Conservation (phyloP, 164 flowering plant species). For the Liriodendron chinense region DNA sequence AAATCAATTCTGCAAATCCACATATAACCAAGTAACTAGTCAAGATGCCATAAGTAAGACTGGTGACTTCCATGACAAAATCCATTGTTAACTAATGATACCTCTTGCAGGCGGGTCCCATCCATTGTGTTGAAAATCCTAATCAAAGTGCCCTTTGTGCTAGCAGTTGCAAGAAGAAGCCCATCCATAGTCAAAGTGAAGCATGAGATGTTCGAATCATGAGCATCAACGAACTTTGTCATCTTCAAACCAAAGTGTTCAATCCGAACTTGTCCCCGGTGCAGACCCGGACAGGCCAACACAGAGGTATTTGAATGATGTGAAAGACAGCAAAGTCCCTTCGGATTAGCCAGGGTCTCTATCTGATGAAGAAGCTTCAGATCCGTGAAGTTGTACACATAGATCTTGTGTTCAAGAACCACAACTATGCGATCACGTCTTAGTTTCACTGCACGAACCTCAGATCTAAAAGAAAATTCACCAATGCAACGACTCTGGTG, state of each 20-base stretch:
- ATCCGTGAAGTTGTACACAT: slow-evolving; percentile 50
- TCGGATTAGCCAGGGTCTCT: slow-evolving; percentile 49
- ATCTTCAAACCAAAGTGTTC: slow-evolving; percentile 56
- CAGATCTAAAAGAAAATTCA: slow-evolving; percentile 53
- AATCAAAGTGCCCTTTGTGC: slow-evolving; percentile 53
- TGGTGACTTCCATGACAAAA: not conserved
- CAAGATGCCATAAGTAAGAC: not conserved
- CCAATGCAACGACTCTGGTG: slow-evolving; percentile 57
- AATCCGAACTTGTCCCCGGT: slow-evolving; percentile 47
- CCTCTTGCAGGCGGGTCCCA: slow-evolving; percentile 64
- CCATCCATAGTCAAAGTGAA: slow-evolving; percentile 56
- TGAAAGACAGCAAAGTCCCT: slow-evolving; percentile 58
- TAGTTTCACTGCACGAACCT: slow-evolving; percentile 52
- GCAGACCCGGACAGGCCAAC: slow-evolving; percentile 54
- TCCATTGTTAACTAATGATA: slow-evolving; percentile 13
- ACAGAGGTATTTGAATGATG: slow-evolving; percentile 49
- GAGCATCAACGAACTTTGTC: slow-evolving; percentile 48
- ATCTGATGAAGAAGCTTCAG: slow-evolving; percentile 53
- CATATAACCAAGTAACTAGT: not conserved
- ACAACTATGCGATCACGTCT: slow-evolving; percentile 52
- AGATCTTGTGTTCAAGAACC: slow-evolving; percentile 54
- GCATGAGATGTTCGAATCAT: slow-evolving; percentile 46
- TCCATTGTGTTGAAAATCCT: slow-evolving; percentile 62
- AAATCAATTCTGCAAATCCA: not conserved
- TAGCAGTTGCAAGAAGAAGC: slow-evolving; percentile 65